These are phyloP conservation scores for Fusarium temperatum DNA, from an alignment of 2,329 filamentous ascomycete genomes.

Conservation along the genomic window DNA sequence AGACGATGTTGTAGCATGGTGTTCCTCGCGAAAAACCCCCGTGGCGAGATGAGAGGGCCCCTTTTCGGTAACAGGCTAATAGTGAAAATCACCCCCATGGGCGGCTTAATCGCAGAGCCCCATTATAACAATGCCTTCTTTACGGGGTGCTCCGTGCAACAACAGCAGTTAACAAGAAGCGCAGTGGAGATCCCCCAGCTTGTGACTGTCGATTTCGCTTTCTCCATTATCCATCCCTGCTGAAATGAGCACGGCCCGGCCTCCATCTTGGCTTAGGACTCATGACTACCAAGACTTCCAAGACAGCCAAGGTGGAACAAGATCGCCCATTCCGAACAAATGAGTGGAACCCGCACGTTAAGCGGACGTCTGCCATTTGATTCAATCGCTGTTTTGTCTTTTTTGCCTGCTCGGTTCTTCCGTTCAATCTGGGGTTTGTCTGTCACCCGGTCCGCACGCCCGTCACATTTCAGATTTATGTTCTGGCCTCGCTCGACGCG, in stretches of 20 bases:
- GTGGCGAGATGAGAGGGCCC: slow-evolving; percentile 10
- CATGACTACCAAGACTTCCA: slow-evolving; percentile 24
- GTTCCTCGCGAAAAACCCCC: neutral
- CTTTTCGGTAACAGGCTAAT: slow-evolving; percentile 17
- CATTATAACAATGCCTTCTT: slow-evolving; percentile 3
- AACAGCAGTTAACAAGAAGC: slow-evolving; percentile 1
- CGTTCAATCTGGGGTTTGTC: slow-evolving; percentile 16
- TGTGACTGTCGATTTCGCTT: neutral
- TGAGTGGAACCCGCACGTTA: neutral
- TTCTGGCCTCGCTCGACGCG: slow-evolving; percentile 3
- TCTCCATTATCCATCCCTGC: slow-evolving; percentile 1
- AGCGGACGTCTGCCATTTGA: slow-evolving; percentile 4
- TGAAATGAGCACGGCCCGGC: neutral
- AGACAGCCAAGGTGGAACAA: slow-evolving; percentile 25
- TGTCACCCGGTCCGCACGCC: slow-evolving; percentile 19
- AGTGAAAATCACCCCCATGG: slow-evolving; percentile 2
- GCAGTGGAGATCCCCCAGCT: slow-evolving; percentile 7
- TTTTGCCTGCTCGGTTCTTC: slow-evolving; percentile 20
- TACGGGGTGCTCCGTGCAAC: slow-evolving; percentile 8
- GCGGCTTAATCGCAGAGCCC: slow-evolving; percentile 2
- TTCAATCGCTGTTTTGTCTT: neutral
- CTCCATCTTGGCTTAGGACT: slow-evolving; percentile 16
- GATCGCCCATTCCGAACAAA: slow-evolving; percentile 23
- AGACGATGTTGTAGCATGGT: neutral
- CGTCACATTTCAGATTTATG: neutral